Evolutionary conservation across 2,329 filamentous ascomycete species (phyloP).

Genomic region (Fusarium setosum): DNA sequence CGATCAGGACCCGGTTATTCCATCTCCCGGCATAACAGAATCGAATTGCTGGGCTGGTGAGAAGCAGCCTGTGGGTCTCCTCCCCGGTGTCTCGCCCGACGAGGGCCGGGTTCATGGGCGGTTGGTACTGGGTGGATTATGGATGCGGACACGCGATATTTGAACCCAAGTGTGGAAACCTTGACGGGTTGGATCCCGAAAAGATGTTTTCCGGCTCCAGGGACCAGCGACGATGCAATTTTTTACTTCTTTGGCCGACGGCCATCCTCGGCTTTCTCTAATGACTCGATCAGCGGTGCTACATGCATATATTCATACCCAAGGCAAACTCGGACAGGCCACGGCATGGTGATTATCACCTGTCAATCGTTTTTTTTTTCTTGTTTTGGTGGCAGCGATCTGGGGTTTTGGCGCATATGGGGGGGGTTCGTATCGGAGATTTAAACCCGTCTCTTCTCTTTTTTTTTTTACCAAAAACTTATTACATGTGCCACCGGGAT

Average conservation of each 20-base stretch:
- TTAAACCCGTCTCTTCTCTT: neutral
- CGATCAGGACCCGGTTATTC: conserved; percentile 25
- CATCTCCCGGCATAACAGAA: conserved; percentile 27
- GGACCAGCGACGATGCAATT: conserved; percentile 1
- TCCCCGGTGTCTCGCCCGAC: conserved; percentile 20
- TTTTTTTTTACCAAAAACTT: neutral
- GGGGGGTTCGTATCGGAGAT: conserved; percentile 16
- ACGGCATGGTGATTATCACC: conserved; percentile 19
- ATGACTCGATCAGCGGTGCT: too few relatives aligned
- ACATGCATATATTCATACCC: too few relatives aligned
- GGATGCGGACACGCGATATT: neutral
- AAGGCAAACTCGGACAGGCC: neutral
- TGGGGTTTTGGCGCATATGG: conserved; percentile 23
- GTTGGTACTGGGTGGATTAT: conserved; percentile 5
- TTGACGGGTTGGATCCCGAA: neutral
- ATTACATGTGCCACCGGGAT: conserved; percentile 3
- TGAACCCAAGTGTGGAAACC: neutral
- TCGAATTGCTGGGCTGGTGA: conserved; percentile 14
- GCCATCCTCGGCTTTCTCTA: conserved; percentile 17
- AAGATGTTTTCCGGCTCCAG: neutral
- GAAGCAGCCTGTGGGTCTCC: conserved; percentile 20
- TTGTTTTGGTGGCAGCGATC: conserved; percentile 13
- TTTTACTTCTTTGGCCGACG: conserved; percentile 4
- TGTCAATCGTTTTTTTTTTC: neutral
- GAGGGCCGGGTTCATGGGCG: conserved; percentile 9